Evolutionary conservation across 441 rosid genomes (phyloP).

Genomic region (Sinapis alba): DNA sequence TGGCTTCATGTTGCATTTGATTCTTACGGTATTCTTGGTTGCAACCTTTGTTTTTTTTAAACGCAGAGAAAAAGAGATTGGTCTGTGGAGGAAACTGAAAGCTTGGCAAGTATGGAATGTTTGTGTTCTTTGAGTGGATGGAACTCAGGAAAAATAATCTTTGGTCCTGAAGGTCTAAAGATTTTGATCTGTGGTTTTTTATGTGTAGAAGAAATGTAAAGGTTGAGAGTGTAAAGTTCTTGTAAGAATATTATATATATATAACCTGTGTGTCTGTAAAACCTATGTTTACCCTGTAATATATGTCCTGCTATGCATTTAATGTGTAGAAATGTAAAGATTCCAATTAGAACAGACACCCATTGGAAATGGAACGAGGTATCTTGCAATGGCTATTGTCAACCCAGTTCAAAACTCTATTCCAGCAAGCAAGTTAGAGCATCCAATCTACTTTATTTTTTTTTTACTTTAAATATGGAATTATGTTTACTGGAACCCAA

Average conservation of each 20-base stretch:
- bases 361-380: slow-evolving; percentile 94
- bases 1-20: slow-evolving; percentile 23
- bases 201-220: slow-evolving; percentile 5
- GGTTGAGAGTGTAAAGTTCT: slow-evolving; percentile 18
- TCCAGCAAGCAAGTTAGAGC: too few relatives aligned
- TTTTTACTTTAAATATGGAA: too few relatives aligned
- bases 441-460: too few relatives aligned
- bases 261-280: slow-evolving; percentile 7
- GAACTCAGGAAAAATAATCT: slow-evolving; percentile 1
- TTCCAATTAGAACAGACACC: slow-evolving; percentile 75
- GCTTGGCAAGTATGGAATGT: slow-evolving; percentile 22
- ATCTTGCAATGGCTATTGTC: slow-evolving; percentile 85
- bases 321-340: too few relatives aligned
- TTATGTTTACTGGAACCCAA: too few relatives aligned
- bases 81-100: slow-evolving; percentile 1
- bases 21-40: slow-evolving; percentile 7
- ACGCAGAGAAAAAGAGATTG: slow-evolving; percentile 19
- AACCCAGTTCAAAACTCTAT: slow-evolving; percentile 84
- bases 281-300: background rate
- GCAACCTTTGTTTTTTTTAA: background rate
- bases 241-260: background rate
- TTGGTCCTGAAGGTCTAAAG: slow-evolving; percentile 21
- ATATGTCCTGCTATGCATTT: background rate
- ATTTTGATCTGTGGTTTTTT: slow-evolving; percentile 13
- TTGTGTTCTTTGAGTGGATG: slow-evolving; percentile 19